phyloP scores from a whole-genome alignment of 2,329 filamentous ascomycete genomes.

The Coleophoma cylindrospora region DNA sequence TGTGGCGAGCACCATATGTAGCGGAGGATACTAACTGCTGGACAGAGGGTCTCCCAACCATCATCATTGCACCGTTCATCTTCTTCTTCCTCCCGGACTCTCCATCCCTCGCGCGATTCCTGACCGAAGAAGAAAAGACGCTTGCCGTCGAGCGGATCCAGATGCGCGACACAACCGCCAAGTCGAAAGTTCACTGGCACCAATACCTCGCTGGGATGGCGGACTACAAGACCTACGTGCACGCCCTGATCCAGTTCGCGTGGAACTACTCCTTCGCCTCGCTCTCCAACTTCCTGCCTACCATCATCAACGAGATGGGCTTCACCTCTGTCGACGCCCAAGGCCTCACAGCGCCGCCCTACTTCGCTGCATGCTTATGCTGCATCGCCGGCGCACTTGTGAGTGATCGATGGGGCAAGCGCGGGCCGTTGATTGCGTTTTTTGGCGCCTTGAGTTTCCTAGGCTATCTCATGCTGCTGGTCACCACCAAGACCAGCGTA shows the following conservation, averaged over 20 bases:
- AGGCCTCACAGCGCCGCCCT: constrained; percentile 34
- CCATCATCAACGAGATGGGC: constrained; percentile 29
- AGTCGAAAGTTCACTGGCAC: constrained; percentile 19
- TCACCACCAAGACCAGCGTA: constrained; percentile 15
- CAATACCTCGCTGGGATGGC: constrained; percentile 11
- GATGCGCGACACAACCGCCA: constrained; percentile 19
- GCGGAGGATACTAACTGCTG: too few species aligned
- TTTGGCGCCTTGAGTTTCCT: constrained; percentile 14
- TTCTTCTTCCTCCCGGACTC: too few species aligned
- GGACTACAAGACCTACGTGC: too few species aligned
- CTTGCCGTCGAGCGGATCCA: constrained; percentile 16
- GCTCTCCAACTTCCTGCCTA: constrained; percentile 35
- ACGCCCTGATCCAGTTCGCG: too few species aligned
- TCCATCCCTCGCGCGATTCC: too few species aligned
- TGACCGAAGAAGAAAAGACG: constrained; percentile 16
- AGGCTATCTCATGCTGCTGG: constrained; percentile 28
- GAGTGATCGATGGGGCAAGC: constrained; percentile 26
- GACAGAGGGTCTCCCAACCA: too few species aligned
- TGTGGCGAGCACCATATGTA: too few species aligned
- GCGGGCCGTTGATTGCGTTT: constrained; percentile 22
- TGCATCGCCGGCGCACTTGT: constrained; percentile 22
- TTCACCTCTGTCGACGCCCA: constrained; percentile 33
- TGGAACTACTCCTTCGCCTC: constrained; percentile 32
- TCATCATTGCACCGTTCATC: too few species aligned
- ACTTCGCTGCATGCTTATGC: constrained; percentile 32